These are phyloP conservation scores for Neurospora sp. DNA, from an alignment of 495 filamentous ascomycete species.

Conservation along the genomic window DNA sequence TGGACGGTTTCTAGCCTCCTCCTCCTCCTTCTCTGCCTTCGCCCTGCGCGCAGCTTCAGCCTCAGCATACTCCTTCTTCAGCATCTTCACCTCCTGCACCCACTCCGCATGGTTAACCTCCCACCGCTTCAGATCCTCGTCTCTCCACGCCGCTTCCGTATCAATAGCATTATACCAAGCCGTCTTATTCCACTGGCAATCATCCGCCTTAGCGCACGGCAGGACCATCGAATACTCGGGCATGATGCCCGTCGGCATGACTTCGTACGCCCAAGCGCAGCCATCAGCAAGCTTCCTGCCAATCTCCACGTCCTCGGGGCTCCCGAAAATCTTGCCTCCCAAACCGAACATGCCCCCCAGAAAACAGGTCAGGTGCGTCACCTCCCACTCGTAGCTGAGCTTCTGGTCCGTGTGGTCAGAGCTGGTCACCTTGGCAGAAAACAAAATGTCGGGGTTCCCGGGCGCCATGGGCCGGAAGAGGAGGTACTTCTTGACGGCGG, in stretches of 20 bases:
- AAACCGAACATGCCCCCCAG: conserved; percentile 89
- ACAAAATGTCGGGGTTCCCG: conserved; percentile 64
- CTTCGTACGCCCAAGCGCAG: conserved; percentile 88
- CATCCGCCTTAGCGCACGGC: conserved; percentile 52
- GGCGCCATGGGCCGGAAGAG: conserved; percentile 80
- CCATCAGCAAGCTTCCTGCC: conserved; percentile 79
- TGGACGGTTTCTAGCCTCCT: not conserved
- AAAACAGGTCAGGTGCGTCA: conserved; percentile 80
- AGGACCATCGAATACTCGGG: conserved; percentile 62
- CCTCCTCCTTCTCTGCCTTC: conserved; percentile 1
- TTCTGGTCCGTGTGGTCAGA: conserved; percentile 28
- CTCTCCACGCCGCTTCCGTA: conserved; percentile 28
- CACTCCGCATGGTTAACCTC: conserved; percentile 22
- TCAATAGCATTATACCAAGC: conserved; percentile 50
- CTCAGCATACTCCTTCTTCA: conserved; percentile 11
- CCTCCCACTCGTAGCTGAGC: conserved; percentile 44
- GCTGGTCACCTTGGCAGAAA: conserved; percentile 46
- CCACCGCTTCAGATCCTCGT: conserved; percentile 32
- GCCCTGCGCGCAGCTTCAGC: not conserved
- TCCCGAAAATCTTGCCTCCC: conserved; percentile 74
- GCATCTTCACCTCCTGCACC: conserved; percentile 17
- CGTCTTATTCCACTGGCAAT: conserved; percentile 72
- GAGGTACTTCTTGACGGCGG: conserved; percentile 62
- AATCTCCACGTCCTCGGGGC: conserved; percentile 70
- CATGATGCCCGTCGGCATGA: conserved; percentile 78